Percentiles rank a stretch among this genome's conserved stretches.
Conservation (phyloP, 1,284 basidiomycete genomes). For the Cerrena zonata region DNA sequence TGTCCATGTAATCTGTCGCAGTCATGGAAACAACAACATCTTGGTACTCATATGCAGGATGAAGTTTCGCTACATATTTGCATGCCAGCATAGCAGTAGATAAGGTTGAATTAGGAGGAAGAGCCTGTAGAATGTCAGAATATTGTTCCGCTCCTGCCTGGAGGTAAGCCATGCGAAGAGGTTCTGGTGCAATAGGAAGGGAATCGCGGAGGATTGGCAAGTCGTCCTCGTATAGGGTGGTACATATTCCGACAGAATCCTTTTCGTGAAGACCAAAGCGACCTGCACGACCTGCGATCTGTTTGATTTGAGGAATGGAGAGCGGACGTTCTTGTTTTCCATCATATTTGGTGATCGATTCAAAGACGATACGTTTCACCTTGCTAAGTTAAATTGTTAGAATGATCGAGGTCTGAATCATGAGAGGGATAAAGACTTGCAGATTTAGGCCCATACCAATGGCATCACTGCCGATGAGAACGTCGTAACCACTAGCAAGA, state of each 20-base stretch:
- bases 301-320: constrained; percentile 82
- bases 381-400: constrained; percentile 49
- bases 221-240: constrained; percentile 66
- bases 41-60: constrained; percentile 20
- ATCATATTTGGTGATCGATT: constrained; percentile 70
- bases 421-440: constrained; percentile 41
- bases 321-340: constrained; percentile 52
- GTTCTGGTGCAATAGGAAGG: constrained; percentile 33
- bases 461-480: constrained; percentile 87
- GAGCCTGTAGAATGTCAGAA: constrained; percentile 25
- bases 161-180: constrained; percentile 32
- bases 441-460: constrained; percentile 96
- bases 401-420: not conserved
- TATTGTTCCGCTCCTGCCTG: constrained; percentile 21
- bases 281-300: constrained; percentile 94
- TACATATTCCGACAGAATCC: constrained; percentile 59
- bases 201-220: constrained; percentile 55
- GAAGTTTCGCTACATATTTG: constrained; percentile 24
- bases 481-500: constrained; percentile 69
- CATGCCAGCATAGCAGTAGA: constrained; percentile 20
- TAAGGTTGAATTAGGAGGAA: constrained; percentile 31
- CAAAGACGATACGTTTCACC: constrained; percentile 88
- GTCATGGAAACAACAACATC: constrained; percentile 10
- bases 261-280: constrained; percentile 74
- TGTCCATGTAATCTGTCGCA: constrained; percentile 22